Evolutionary conservation across 495 filamentous ascomycete species (phyloP), one percentile per base, ranked within the genome.

Genomic region (Thermothielavioides terrestris): DNA sequence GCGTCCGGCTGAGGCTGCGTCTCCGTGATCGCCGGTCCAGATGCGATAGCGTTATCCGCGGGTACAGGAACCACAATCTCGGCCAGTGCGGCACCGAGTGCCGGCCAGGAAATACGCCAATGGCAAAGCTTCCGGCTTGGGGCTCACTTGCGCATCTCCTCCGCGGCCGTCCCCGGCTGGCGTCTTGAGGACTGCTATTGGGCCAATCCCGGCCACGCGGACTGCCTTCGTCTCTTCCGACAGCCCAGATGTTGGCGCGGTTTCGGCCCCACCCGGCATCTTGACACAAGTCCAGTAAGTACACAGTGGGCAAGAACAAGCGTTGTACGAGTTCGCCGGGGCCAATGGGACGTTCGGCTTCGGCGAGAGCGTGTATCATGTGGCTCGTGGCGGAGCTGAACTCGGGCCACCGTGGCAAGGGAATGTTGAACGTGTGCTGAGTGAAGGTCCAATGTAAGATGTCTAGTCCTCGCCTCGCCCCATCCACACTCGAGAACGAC

Each of bases 1-100:
- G 57, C 0, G 60, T 60, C 6, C 68, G 65, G 50, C 68, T 71
- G 9, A 71, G 38, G 43, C 68, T 69, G 11, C 68, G 55, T n/a
- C 67, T 47, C 9, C 67, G 59, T 2, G 68, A 63, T 9, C 58
- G 41, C 23, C 57, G 55, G 25, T 67, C 62, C 3, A 71, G 46
- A 36, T 65, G 52, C 10, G 56, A 52, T 14, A 66, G 46, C 1
- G 48, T 53, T 36, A 58, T 56, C 15, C 39, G 52, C n/a, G 62
- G 63, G 49, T 61, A 64, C 10, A 60, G 50, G 35, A 66, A 46
- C 23, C 53, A 20, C 21, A 57, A 14, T 21, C 11, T 40, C 3
- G n/a, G n/a, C n/a, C n/a, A n/a, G n/a, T n/a, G n/a, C n/a, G n/a
- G n/a, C n/a, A n/a, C n/a, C n/a, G n/a, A n/a, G n/a, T n/a, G n/a